Conservation (phyloP, 495 filamentous ascomycete genomes). For the Penicillium ucsense region DNA sequence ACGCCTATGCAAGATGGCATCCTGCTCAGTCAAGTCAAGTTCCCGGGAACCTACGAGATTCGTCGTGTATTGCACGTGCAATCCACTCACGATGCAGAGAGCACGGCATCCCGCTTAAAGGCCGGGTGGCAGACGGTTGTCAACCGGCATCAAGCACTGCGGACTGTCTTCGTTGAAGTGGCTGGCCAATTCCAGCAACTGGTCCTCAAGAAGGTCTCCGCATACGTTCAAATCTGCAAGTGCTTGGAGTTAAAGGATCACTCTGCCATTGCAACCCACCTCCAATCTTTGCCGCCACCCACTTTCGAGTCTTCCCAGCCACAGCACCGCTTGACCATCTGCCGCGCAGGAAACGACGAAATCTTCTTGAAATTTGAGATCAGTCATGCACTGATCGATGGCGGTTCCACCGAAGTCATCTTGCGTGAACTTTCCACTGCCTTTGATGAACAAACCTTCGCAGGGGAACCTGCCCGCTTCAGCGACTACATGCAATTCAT, state of each 20-base stretch:
- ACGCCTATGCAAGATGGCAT: constrained; percentile 46
- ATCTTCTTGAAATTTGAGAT: not conserved
- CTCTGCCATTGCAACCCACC: not conserved
- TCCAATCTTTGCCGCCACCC: not conserved
- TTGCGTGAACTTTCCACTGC: not conserved
- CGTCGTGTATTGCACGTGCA: not conserved
- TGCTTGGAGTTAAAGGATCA: not conserved
- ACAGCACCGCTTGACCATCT: not conserved
- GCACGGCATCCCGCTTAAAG: not conserved
- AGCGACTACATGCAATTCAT: not conserved
- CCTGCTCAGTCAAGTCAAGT: constrained; percentile 29
- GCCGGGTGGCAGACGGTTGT: constrained; percentile 40
- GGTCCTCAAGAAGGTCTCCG: constrained; percentile 14
- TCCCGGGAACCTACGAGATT: constrained; percentile 20
- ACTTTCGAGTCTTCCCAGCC: not conserved
- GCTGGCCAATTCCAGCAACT: constrained; percentile 12
- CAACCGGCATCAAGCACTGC: constrained; percentile 32
- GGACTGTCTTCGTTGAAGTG: constrained; percentile 39
- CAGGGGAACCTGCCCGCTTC: not conserved
- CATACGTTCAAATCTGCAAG: not conserved
- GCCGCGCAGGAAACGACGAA: not conserved
- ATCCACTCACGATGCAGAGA: not conserved
- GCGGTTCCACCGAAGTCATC: not conserved
- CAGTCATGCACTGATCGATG: not conserved
- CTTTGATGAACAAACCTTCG: not conserved